Evolutionary conservation across 2,329 filamentous ascomycete genomes (phyloP).

Genomic region (Colletotrichum ledebouriae): DNA sequence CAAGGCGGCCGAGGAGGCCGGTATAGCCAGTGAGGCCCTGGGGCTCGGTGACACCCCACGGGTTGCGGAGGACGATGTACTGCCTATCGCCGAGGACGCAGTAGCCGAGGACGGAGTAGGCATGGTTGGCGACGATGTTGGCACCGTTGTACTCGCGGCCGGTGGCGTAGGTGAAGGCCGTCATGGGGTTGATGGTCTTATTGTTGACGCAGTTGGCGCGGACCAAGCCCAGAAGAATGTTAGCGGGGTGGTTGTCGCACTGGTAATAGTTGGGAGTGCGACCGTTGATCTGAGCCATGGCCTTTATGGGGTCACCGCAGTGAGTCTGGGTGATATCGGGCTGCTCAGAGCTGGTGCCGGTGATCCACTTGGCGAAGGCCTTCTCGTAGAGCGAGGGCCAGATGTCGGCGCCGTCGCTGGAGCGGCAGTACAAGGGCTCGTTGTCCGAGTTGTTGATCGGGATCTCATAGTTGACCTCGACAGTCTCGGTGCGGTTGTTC

Average conservation of each 20-base stretch:
- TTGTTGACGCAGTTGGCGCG: slow-evolving; percentile 57
- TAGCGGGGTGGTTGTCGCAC: slow-evolving; percentile 49
- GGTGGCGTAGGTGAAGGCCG: slow-evolving; percentile 57
- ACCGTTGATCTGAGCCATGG: slow-evolving; percentile 60
- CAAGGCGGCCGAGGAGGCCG: slow-evolving; percentile 54
- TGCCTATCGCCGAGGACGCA: slow-evolving; percentile 52
- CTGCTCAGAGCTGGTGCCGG: slow-evolving; percentile 48
- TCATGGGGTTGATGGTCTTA: slow-evolving; percentile 59
- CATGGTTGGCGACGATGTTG: slow-evolving; percentile 61
- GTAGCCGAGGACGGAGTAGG: slow-evolving; percentile 58
- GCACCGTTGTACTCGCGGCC: slow-evolving; percentile 54
- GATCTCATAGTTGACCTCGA: slow-evolving; percentile 59
- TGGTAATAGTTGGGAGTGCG: slow-evolving; percentile 54
- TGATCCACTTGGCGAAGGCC: slow-evolving; percentile 62
- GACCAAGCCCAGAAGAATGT: slow-evolving; percentile 55
- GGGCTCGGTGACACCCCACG: slow-evolving; percentile 59
- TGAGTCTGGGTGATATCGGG: slow-evolving; percentile 58
- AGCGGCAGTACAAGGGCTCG: slow-evolving; percentile 57
- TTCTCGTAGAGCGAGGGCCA: slow-evolving; percentile 63
- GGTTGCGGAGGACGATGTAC: slow-evolving; percentile 60
- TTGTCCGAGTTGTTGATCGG: slow-evolving; percentile 60
- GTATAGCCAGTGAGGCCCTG: slow-evolving; percentile 56
- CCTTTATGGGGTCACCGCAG: slow-evolving; percentile 59
- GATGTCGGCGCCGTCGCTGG: slow-evolving; percentile 56
- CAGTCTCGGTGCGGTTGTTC: slow-evolving; percentile 53